Evolutionary conservation across 106 monocot genomes (phyloP).

Genomic region (Vanilla planifolia): DNA sequence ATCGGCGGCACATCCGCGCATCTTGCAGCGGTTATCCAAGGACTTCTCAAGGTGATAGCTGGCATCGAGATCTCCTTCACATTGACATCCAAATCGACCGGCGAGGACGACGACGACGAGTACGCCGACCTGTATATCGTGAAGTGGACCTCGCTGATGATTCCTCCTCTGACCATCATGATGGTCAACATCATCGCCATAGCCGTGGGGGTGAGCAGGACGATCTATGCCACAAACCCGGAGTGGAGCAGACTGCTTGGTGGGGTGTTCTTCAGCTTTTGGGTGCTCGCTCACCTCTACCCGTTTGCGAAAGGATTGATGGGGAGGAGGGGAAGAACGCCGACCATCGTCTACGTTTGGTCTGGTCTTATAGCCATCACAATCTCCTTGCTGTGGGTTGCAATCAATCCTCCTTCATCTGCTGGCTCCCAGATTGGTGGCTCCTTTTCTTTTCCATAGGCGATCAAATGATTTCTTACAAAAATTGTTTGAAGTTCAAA

Average conservation of each 20-base stretch:
- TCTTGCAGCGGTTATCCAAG: slow-evolving; percentile 65
- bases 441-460: slow-evolving; percentile 82
- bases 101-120: slow-evolving; percentile 87
- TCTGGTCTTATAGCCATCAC: slow-evolving; percentile 85
- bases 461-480: too few relatives aligned
- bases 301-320: slow-evolving; percentile 92
- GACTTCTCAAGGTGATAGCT: slow-evolving; percentile 78
- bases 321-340: slow-evolving; percentile 86
- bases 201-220: slow-evolving; percentile 50
- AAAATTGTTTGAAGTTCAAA: too few relatives aligned
- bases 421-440: slow-evolving; percentile 59
- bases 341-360: slow-evolving; percentile 93
- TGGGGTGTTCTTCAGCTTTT: slow-evolving; percentile 79
- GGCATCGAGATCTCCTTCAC: slow-evolving; percentile 99
- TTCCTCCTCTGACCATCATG: slow-evolving; percentile 70
- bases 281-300: slow-evolving; percentile 89
- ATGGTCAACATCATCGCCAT: slow-evolving; percentile 69
- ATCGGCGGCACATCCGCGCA: slow-evolving; percentile 84
- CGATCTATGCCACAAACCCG: slow-evolving; percentile 47
- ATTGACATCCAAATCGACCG: slow-evolving; percentile 83
- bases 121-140: slow-evolving; percentile 90
- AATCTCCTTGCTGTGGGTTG: slow-evolving; percentile 91
- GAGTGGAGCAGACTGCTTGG: slow-evolving; percentile 68
- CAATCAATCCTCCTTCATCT: slow-evolving; percentile 62
- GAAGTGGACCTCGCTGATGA: slow-evolving; percentile 93